phyloP scores from a whole-genome alignment of 257 asterid genomes.

The Solanum acaule region DNA sequence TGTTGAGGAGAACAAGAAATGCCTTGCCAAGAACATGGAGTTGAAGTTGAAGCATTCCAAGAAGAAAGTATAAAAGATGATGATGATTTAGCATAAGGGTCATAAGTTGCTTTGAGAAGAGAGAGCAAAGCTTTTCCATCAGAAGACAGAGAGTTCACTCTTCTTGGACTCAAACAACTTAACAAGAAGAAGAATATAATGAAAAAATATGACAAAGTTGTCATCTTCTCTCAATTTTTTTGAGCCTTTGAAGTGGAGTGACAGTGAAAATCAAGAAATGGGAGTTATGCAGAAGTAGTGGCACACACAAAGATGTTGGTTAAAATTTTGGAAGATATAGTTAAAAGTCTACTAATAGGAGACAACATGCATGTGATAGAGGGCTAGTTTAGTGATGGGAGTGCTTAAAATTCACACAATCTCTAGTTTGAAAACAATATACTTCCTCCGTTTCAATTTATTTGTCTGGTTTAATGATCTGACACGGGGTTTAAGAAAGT shows the following conservation, averaged over 20 bases:
- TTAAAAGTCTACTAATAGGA: constrained; percentile 20
- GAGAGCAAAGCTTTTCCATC: constrained; percentile 87
- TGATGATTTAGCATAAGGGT: constrained; percentile 37
- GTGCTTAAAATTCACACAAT: constrained; percentile 32
- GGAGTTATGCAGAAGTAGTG: neutral
- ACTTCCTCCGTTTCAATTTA: neutral
- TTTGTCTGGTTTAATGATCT: neutral
- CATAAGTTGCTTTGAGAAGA: constrained; percentile 43
- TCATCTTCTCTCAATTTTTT: constrained; percentile 24
- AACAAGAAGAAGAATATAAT: constrained; percentile 15
- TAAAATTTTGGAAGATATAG: constrained; percentile 2
- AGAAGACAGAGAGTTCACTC: constrained; percentile 35
- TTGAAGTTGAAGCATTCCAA: constrained; percentile 61
- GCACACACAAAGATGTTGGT: constrained; percentile 7
- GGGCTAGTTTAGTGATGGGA: neutral
- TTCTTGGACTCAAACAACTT: neutral
- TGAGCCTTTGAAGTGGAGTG: neutral
- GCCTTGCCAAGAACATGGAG: constrained; percentile 94
- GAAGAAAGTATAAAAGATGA: constrained; percentile 60
- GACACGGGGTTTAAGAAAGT: neutral
- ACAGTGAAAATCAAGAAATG: constrained; percentile 3
- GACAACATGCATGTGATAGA: constrained; percentile 50
- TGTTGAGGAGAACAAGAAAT: constrained; percentile 78
- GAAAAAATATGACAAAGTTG: constrained; percentile 2
- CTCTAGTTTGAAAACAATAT: neutral